Evolutionary conservation across 2,329 filamentous ascomycete species (phyloP), one percentile per base, ranked within the genome.

Genomic region (Volutella citrinella): DNA sequence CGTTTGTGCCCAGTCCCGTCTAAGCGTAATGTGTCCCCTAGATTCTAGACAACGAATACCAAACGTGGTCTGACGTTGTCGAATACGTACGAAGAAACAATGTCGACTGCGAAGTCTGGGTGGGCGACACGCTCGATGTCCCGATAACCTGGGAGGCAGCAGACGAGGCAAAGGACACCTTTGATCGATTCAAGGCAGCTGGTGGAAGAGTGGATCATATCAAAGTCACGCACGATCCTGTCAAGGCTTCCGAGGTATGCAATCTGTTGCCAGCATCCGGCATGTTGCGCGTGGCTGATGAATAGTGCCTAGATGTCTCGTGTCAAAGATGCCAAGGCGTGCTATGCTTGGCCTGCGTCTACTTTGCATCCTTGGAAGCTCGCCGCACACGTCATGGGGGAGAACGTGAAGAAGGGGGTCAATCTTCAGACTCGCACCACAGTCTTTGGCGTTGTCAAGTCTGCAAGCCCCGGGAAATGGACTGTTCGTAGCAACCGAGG

Each of bases 271-370:
- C n/a, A n/a, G n/a, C n/a, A n/a, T n/a, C n/a, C n/a, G n/a, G n/a
- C n/a, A n/a, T n/a, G n/a, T n/a, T n/a, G n/a, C n/a, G n/a, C n/a
- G n/a, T n/a, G n/a, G 16, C 28, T 39, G 6, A 36, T 19, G 15
- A 4, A 15, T 9, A n/a, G 5, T 16, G 10, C n/a, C n/a, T 10
- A 43, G 40, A 31, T 40, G 6, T 36, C 40, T 8, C 40, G 26
- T 5, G 34, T 43, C 5, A 36, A 36, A 16, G 36, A 36, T 12
- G 40, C 40, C 22, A 23, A 40, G 10, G 40, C 40, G 14, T 43
- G 40, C 16, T 43, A 43, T 22, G 40, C 40, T n/a, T 43, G 40
- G 40, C 28, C 36, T 22, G 40, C 40, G 5, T 43, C 40, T 4
- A 40, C 40, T 13, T 12, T 43, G 7, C 30, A 43, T 23, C 40